These are phyloP conservation scores for Penicillium flavigenum DNA, from an alignment of 495 filamentous ascomycete genomes.

Conservation along the genomic window DNA sequence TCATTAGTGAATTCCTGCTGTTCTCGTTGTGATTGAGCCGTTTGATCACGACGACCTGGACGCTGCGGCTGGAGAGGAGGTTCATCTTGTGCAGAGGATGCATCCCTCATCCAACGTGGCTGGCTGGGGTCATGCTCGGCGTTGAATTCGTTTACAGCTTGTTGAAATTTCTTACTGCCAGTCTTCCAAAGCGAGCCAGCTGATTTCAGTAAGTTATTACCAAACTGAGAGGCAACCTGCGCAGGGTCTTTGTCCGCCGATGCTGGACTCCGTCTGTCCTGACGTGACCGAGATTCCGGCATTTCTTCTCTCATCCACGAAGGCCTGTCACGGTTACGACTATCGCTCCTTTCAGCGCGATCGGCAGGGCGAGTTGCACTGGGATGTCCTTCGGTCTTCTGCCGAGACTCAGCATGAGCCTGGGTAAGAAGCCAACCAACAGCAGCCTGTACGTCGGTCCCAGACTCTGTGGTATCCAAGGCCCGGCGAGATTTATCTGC, in stretches of 20 bases:
- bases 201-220: conserved; percentile 85
- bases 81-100: conserved; percentile 42
- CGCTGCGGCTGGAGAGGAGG: conserved; percentile 19
- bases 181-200: conserved; percentile 93
- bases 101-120: conserved; percentile 92
- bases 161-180: conserved; percentile 90
- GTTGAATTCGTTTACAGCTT: conserved; percentile 89
- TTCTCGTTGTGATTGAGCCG: conserved; percentile 26
- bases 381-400: conserved; percentile 51
- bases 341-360: conserved; percentile 39
- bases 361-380: conserved; percentile 30
- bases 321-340: conserved; percentile 38
- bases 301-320: conserved; percentile 40
- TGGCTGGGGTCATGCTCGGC: conserved; percentile 75
- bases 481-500: conserved; percentile 76
- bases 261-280: conserved; percentile 57
- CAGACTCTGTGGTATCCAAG: conserved; percentile 72
- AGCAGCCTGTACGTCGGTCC: conserved; percentile 80
- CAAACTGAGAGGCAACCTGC: conserved; percentile 76
- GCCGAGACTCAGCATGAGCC: conserved; percentile 72
- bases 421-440: conserved; percentile 88
- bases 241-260: conserved; percentile 72
- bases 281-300: conserved; percentile 37
- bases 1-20: conserved; percentile 70
- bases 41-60: conserved; percentile 18